Base-by-base conservation (phyloP, 306 rosid genomes). In the Ochetophila trinervis region DNA sequence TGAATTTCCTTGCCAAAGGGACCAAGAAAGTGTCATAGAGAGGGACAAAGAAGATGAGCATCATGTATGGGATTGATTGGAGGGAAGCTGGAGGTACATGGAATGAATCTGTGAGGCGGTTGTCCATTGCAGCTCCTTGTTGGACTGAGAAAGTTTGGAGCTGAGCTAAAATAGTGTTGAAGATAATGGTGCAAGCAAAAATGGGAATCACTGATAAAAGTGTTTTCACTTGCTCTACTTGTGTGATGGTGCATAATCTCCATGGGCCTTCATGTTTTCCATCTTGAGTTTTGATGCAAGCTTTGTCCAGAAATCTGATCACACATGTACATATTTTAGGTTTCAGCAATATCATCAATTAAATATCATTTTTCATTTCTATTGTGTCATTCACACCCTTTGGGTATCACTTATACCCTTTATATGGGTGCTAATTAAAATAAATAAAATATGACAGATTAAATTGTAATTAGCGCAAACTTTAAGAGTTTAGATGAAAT, bases 141-240 rank as follows among this genome's bases (percentile, higher is more conserved):
- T 90, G 96, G 66, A 94, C 99, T 10, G 99, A 90, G 83, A 94
- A 94, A 16, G 99, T 94, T 58, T 94, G 99, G 62, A 94, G 97
- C 12, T 94, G 99, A 69, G 99, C 99, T 50, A 94, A 77, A 62
- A 94, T 90, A 16, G 99, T 88, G 87, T 94, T 90, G 91, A 94
- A 94, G 67, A 94, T 48, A 14, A 94, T 94, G 53, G 99, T 94
- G 90, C 97, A 90, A n/a, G 95, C 85, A 74, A 94, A 86, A 6
- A 94, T 94, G 34, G 99, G 99, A 65, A 94, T 60, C 10, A 86
- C 86, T 21, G 96, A 94, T 4, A 94, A 57, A 49, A 94, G 50
- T 49, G 79, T 85, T 80, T 94, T 94, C 37, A 78, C 95, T 90
- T 90, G 87, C 40, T 85, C 79, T 11, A 94, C 97, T 80, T 94